These are phyloP conservation scores for Ophiostoma tasmaniense DNA, from an alignment of 2,329 filamentous ascomycete genomes.

Conservation along the genomic window DNA sequence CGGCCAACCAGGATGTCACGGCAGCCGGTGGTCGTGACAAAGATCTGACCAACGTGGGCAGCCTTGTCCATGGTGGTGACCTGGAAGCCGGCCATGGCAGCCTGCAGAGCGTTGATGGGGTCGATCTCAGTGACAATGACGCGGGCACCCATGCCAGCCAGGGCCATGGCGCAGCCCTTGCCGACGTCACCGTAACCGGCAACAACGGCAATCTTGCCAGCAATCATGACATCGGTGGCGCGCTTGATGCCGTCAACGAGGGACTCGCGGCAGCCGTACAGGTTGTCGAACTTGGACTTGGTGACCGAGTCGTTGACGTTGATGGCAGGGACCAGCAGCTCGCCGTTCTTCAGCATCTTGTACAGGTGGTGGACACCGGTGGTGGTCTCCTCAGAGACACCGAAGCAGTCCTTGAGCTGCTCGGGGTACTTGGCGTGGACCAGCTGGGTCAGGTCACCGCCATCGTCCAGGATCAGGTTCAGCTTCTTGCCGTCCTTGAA, in stretches of 20 bases:
- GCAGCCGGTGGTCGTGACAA: conserved; percentile 98
- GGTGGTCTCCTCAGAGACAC: conserved; percentile 98
- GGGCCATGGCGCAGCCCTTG: conserved; percentile 95
- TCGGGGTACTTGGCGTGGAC: conserved; percentile 98
- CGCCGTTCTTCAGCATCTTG: conserved; percentile 87
- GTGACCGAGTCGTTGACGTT: conserved; percentile 99
- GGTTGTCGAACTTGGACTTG: conserved; percentile 99
- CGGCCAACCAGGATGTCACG: conserved; percentile 87
- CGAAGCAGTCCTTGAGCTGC: conserved; percentile 96
- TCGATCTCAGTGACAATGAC: conserved; percentile 96
- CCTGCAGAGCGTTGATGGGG: conserved; percentile 99
- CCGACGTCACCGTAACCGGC: conserved; percentile 98
- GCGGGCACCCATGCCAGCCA: conserved; percentile 93
- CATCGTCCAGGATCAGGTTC: conserved; percentile 98
- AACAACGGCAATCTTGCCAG: conserved; percentile 95
- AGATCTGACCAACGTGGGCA: conserved; percentile 83
- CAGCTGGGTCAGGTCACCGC: conserved; percentile 91
- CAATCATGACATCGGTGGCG: conserved; percentile 99
- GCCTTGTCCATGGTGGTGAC: conserved; percentile 97
- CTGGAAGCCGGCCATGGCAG: conserved; percentile 93
- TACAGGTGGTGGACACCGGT: conserved; percentile 99
- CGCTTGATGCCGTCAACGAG: conserved; percentile 99
- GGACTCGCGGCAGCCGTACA: conserved; percentile 98
- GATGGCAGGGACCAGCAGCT: conserved; percentile 88
- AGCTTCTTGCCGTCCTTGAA: conserved; percentile 97